Evolutionary conservation across 2,329 filamentous ascomycete genomes (phyloP).

Genomic region (Fusarium agapanthi): DNA sequence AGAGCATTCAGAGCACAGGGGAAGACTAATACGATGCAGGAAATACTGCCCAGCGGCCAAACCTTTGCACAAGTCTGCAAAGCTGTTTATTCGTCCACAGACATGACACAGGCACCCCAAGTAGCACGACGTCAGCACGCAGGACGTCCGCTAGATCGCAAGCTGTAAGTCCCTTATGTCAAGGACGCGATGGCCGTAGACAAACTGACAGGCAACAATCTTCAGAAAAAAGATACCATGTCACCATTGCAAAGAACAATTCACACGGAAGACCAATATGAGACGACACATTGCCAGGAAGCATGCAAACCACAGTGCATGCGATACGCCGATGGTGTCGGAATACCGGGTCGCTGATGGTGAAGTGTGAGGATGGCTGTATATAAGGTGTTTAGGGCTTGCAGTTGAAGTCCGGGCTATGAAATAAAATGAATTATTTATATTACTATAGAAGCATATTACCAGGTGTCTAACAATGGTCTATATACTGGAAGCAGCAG

Average conservation of each 20-base stretch:
- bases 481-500: too few species aligned
- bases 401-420: not conserved
- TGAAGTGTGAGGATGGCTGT: not conserved
- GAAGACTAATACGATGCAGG: not conserved
- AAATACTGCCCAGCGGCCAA: rapidly evolving
- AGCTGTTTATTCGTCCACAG: rapidly evolving
- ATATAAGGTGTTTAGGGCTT: not conserved
- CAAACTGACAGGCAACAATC: rapidly evolving
- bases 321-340: not conserved
- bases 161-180: not conserved
- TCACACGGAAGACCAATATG: not conserved
- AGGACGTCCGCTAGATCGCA: rapidly evolving
- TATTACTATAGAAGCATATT: too few species aligned
- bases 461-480: too few species aligned
- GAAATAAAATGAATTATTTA: too few species aligned
- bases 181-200: rapidly evolving
- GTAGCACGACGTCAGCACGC: not conserved
- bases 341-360: not conserved
- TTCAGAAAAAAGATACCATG: not conserved
- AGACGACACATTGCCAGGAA: not conserved
- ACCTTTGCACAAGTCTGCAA: not conserved
- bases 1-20: rapidly evolving
- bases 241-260: rapidly evolving
- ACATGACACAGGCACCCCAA: rapidly evolving
- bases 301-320: rapidly evolving